These are phyloP conservation scores for Tinospora cordifolia DNA, from an alignment of 164 flowering plant species.

Conservation along the genomic window DNA sequence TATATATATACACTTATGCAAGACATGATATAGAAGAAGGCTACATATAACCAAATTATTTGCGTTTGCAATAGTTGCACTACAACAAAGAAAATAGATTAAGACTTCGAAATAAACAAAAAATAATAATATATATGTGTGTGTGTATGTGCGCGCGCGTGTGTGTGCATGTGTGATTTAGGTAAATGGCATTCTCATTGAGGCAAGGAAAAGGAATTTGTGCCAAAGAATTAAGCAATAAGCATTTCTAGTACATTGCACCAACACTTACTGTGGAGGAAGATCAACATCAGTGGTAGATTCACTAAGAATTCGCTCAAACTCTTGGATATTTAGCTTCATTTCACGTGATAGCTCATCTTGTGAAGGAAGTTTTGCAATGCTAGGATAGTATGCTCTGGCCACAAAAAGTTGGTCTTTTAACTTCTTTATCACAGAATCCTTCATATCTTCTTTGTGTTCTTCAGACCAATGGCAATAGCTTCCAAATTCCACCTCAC, in stretches of 20 bases:
- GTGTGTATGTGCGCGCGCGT: too few species aligned
- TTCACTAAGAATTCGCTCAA: constrained; percentile 83
- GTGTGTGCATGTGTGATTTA: too few species aligned
- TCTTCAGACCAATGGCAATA: constrained; percentile 85
- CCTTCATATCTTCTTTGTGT: constrained; percentile 70
- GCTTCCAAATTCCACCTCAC: constrained; percentile 80
- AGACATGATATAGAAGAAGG: too few species aligned
- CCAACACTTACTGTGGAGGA: constrained; percentile 62
- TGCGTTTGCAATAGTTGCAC: too few species aligned
- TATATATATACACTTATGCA: too few species aligned
- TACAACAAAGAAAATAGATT: too few species aligned
- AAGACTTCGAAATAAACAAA: too few species aligned
- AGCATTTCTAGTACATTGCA: background rate
- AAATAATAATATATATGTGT: too few species aligned
- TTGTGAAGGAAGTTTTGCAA: constrained; percentile 75
- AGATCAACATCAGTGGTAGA: constrained; percentile 74
- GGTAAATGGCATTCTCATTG: too few species aligned
- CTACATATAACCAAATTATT: too few species aligned
- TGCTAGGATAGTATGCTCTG: constrained; percentile 84
- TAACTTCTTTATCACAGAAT: constrained; percentile 65
- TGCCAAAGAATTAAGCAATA: too few species aligned
- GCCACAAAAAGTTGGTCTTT: constrained; percentile 90
- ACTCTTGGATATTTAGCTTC: constrained; percentile 88
- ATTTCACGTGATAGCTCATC: constrained; percentile 62
- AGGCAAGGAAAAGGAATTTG: too few species aligned